Percentiles rank a stretch among this genome's conserved stretches.
These are phyloP conservation scores for Vaucheria bursata DNA, from an alignment of 352 stramenopile genomes.

Conservation along the genomic window DNA sequence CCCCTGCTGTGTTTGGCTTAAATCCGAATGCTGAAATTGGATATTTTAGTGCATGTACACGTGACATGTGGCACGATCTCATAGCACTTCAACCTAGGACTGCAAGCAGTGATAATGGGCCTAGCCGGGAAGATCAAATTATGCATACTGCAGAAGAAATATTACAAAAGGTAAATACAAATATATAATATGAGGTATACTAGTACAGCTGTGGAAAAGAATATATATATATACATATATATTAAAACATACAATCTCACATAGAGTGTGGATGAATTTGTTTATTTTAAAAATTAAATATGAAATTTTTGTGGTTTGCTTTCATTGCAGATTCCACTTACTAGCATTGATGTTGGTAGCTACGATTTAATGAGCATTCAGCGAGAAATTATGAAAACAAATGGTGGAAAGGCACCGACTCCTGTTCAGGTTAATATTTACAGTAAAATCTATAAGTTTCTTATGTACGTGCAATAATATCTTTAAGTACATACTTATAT, in stretches of 20 bases:
- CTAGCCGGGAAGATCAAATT: constrained; percentile 86
- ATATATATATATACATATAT: too few relatives aligned
- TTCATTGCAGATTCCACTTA: constrained; percentile 54
- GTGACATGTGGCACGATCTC: constrained; percentile 81
- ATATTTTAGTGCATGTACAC: constrained; percentile 88
- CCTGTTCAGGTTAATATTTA: constrained; percentile 57
- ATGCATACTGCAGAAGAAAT: constrained; percentile 75
- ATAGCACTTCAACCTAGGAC: constrained; percentile 77
- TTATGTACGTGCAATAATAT: too few relatives aligned
- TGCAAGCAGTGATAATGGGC: constrained; percentile 57
- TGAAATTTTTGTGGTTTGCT: too few relatives aligned
- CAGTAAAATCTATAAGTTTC: constrained; percentile 1
- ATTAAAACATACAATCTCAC: too few relatives aligned
- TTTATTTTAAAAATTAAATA: too few relatives aligned
- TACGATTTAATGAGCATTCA: constrained; percentile 55
- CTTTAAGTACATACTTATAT: too few relatives aligned
- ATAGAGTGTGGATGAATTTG: too few relatives aligned
- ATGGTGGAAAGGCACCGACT: constrained; percentile 56
- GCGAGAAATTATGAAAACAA: constrained; percentile 41
- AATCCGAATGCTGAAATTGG: constrained; percentile 91
- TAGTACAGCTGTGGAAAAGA: too few relatives aligned
- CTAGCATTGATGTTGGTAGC: constrained; percentile 65
- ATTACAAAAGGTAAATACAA: constrained; percentile 59
- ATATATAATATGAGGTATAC: too few relatives aligned
- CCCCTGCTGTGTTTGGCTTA: constrained; percentile 83